Evolutionary conservation across 2,329 filamentous ascomycete genomes (phyloP), one percentile per base, ranked within the genome.

Genomic region (Dactylellina haptotyla): DNA sequence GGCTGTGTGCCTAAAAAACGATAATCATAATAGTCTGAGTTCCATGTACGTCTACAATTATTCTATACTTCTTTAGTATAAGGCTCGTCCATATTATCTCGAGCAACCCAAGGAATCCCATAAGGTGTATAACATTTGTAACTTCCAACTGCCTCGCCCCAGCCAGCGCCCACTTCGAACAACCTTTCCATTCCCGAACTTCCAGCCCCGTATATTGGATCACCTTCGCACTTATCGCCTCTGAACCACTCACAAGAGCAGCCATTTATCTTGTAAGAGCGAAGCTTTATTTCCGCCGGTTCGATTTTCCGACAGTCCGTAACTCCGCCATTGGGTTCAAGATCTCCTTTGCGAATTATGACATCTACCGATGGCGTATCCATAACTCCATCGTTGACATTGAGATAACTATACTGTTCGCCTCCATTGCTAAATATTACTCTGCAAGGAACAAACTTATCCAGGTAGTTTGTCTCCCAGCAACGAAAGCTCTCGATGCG

Each of bases 241-340:
- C 28, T 45, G 23, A 51, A 62, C 32, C 45, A 62, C 8, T 62
- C 30, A 26, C 58, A 62, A 23, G 41, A 46, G 23, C 58, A 62
- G 0, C 58, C 45, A 3, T 32, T 1, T 12, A 53, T 53, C 2
- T 20, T 37, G 30, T 48, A 62, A 3, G 4, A 10, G 12, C 58
- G 43, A 20, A 62, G 9, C 5, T 16, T 51, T 8, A 62, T 3
- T 3, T 26, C n/a, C 2, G 5, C 12, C 3, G 8, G 23, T 48
- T 30, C 28, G 16, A 46, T 46, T 25, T 23, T 46, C 2, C 30
- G 10, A 9, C 32, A 34, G 14, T 6, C 6, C 14, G 32, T 34
- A 34, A 14, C 32, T 6, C 32, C 32, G 32, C 32, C 32, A 6
- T 34, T 14, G 6, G 32, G 6, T 14, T 34, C 32, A 6, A 34